Evolutionary conservation across 2,329 filamentous ascomycete genomes (phyloP).

Genomic region (Colletotrichum filicis): DNA sequence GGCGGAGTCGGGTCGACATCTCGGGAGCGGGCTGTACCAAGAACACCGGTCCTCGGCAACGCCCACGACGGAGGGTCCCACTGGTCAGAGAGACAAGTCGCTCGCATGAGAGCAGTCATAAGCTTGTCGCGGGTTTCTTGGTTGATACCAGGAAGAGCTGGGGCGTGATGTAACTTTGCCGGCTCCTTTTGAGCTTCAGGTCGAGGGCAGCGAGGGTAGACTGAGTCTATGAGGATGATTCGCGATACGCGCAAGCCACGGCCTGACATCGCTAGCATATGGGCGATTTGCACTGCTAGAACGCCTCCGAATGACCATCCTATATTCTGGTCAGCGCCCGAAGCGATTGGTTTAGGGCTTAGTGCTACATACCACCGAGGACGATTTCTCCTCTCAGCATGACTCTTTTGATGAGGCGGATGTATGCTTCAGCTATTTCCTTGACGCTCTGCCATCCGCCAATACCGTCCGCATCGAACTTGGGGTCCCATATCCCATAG

Average conservation of each 20-base stretch:
- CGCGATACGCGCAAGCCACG: slow-evolving; percentile 24
- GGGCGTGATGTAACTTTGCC: slow-evolving; percentile 20
- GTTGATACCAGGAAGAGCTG: slow-evolving; percentile 8
- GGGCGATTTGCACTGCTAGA: slow-evolving; percentile 13
- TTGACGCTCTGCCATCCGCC: slow-evolving; percentile 27
- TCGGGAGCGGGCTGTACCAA: slow-evolving; percentile 3
- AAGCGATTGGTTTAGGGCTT: accelerated
- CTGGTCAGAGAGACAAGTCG: slow-evolving; percentile 22
- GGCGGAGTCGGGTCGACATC: slow-evolving; percentile 11
- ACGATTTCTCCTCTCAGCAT: slow-evolving; percentile 27
- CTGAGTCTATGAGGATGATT: slow-evolving; percentile 27
- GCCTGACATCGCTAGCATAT: slow-evolving; percentile 23
- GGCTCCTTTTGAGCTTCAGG: slow-evolving; percentile 28
- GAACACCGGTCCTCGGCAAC: background rate
- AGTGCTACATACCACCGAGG: slow-evolving; percentile 1
- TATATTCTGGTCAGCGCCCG: background rate
- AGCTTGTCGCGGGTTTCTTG: slow-evolving; percentile 21
- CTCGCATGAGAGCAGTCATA: slow-evolving; percentile 29
- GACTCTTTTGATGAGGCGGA: slow-evolving; percentile 27
- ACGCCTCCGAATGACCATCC: slow-evolving; percentile 30
- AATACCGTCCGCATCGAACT: slow-evolving; percentile 25
- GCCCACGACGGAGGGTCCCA: slow-evolving; percentile 18
- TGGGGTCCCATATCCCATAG: slow-evolving; percentile 28
- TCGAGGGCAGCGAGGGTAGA: slow-evolving; percentile 21
- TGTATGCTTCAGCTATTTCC: slow-evolving; percentile 23